Base-by-base conservation (phyloP, 2,329 filamentous ascomycete species). In the Claviceps pazoutovae region DNA sequence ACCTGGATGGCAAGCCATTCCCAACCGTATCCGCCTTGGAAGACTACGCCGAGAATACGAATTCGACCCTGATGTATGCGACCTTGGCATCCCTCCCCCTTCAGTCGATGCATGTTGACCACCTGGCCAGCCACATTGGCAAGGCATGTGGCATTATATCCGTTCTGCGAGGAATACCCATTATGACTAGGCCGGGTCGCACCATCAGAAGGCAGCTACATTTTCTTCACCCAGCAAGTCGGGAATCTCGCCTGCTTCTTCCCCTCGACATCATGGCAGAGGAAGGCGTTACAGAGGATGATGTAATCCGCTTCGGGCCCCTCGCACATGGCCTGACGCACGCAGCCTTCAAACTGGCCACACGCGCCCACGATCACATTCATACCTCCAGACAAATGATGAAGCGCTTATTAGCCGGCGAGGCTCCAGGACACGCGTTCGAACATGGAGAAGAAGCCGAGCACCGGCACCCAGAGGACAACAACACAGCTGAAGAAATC, bases 371-470 rank as follows among this genome's bases (percentile, higher is more conserved):
- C 62, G 93, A 98, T 64, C 93, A 98, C 67, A 73, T 98, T 37
- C 95, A 96, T 58, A 97, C 91, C 0, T 91, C 86, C 2, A 76
- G 89, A 54, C 88, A 95, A 65, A 95, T 98, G 89, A 68, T 97
- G 54, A 83, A 82, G 61, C 88, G 86, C 60, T 70, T 95, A 19
- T 80, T 80, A 51, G 82, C 80, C 4, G 88, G 89, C 1, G 70
- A 84, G 58, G 82, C 81, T 48, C 79, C 87, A 0, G 88, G 84
- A 0, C 91, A 96, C 64, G 88, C 87, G 5, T 96, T 91, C 64
- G 91, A 97, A 68, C 87, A 96, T 62, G 77, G 85, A 55, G 79
- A 82, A 34, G 88, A 95, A 62, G 82, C 82, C 49, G 87, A 85
- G 39, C 77, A 81, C 59, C 62, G 72, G 2, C 78, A 81, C 57